phyloP scores from a whole-genome alignment of 164 flowering plant genomes.

The Saururus chinensis region DNA sequence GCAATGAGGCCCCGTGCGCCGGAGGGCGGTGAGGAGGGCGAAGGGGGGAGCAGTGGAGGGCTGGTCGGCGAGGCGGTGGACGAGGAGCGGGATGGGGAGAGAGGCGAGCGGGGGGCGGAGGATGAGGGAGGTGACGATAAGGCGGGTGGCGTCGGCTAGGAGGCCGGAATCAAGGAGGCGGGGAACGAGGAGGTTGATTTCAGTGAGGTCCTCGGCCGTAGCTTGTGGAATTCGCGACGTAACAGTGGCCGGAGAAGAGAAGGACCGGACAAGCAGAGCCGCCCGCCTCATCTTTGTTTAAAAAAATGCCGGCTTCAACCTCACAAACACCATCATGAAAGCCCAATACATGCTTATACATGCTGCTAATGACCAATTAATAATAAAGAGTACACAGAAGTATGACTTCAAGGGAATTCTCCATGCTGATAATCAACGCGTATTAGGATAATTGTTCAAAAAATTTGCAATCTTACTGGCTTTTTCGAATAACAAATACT shows the following conservation, averaged over 20 bases:
- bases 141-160: constrained; percentile 6
- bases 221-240: not conserved
- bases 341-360: no score
- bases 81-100: constrained; percentile 7
- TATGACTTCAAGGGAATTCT: no score
- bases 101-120: constrained; percentile 3
- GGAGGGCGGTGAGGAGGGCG: constrained; percentile 10
- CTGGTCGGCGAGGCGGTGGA: constrained; percentile 5
- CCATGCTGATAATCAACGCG: no score
- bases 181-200: constrained; percentile 11
- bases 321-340: no score
- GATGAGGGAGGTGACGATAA: constrained; percentile 3
- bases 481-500: no score
- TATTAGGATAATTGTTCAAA: no score
- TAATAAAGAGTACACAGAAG: no score
- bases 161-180: constrained; percentile 9
- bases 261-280: not conserved
- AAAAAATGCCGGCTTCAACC: not conserved
- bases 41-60: constrained; percentile 6
- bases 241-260: not conserved
- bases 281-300: no score
- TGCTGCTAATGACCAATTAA: no score
- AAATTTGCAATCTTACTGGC: no score
- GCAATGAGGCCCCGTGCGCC: constrained; percentile 5
- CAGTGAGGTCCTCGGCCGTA: constrained; percentile 2